phyloP scores from a whole-genome alignment of 805 yeast species.

The Yamadazyma takamatsuzukensis region DNA sequence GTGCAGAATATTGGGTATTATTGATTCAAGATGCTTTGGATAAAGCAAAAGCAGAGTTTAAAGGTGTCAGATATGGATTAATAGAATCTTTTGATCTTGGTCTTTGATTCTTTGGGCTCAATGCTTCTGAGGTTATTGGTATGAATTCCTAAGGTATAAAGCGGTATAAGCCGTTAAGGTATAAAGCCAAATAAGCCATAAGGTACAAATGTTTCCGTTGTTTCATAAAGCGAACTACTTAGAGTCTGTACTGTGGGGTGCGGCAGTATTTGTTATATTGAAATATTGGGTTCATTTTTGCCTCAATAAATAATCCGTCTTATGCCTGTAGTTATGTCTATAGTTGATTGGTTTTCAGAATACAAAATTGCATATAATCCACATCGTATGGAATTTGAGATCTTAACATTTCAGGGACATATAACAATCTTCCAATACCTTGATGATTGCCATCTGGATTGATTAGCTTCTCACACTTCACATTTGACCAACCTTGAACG shows the following conservation, averaged over 20 bases:
- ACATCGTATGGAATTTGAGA: conserved; percentile 28
- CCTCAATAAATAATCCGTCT: too few relatives aligned
- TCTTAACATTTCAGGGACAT: conserved; percentile 40
- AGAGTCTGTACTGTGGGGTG: too few relatives aligned
- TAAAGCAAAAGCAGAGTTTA: conserved; percentile 50
- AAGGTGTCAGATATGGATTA: conserved; percentile 46
- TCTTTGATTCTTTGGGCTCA: too few relatives aligned
- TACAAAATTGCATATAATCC: conserved; percentile 50
- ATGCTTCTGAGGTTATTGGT: too few relatives aligned
- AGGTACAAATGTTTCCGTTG: too few relatives aligned
- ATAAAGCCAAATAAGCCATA: too few relatives aligned
- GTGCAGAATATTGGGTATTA: conserved; percentile 35
- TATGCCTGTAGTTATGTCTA: too few relatives aligned
- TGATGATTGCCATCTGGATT: conserved; percentile 49
- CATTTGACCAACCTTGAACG: conserved; percentile 43
- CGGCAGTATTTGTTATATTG: too few relatives aligned
- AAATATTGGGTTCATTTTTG: too few relatives aligned
- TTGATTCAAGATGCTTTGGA: conserved; percentile 52
- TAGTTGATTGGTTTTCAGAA: conserved; percentile 14
- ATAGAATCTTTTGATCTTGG: conserved; percentile 47
- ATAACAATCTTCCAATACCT: conserved; percentile 53
- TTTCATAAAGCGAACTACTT: too few relatives aligned
- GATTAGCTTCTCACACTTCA: conserved; percentile 49
- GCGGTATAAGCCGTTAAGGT: too few relatives aligned
- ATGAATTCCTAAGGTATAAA: too few relatives aligned